Percentiles rank a stretch among this genome's conserved stretches.
Evolutionary conservation across 805 yeast genomes (phyloP).

Genomic region (Kuraishia ogatae): DNA sequence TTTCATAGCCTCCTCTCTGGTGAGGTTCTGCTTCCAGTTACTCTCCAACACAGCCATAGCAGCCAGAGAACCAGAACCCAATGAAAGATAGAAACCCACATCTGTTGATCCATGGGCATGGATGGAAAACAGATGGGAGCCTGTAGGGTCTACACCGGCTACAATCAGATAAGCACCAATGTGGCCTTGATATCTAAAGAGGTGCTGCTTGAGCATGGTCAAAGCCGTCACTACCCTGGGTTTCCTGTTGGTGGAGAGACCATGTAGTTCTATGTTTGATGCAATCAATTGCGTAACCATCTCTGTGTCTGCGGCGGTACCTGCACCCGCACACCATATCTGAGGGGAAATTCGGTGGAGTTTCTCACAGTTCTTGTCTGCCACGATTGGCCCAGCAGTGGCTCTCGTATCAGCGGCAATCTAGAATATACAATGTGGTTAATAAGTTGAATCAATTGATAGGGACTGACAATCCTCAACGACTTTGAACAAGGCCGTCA

Average conservation of each 20-base stretch:
- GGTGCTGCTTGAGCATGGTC: slow-evolving; percentile 89
- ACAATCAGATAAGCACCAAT: slow-evolving; percentile 95
- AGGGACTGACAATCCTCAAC: no score
- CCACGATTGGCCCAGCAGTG: slow-evolving; percentile 92
- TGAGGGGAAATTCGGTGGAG: slow-evolving; percentile 82
- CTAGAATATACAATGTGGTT: slow-evolving; percentile 3
- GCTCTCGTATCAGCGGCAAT: slow-evolving; percentile 99
- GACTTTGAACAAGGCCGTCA: no score
- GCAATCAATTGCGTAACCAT: slow-evolving; percentile 92
- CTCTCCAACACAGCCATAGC: slow-evolving; percentile 97
- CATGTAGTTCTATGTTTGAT: slow-evolving; percentile 85
- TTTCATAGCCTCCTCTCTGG: slow-evolving; percentile 84
- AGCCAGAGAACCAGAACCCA: slow-evolving; percentile 96
- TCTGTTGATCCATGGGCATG: slow-evolving; percentile 99
- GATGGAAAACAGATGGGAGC: slow-evolving; percentile 84
- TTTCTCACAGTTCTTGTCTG: slow-evolving; percentile 97
- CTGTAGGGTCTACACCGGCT: slow-evolving; percentile 97
- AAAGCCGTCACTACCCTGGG: slow-evolving; percentile 93
- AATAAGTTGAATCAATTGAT: background rate
- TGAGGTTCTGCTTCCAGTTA: slow-evolving; percentile 70
- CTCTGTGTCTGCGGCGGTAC: slow-evolving; percentile 99
- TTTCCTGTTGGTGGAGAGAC: slow-evolving; percentile 71
- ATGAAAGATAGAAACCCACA: slow-evolving; percentile 83
- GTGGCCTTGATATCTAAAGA: slow-evolving; percentile 95
- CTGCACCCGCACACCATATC: slow-evolving; percentile 99